Evolutionary conservation across 257 asterid species (phyloP).

Genomic region (Solanum bukasovii): DNA sequence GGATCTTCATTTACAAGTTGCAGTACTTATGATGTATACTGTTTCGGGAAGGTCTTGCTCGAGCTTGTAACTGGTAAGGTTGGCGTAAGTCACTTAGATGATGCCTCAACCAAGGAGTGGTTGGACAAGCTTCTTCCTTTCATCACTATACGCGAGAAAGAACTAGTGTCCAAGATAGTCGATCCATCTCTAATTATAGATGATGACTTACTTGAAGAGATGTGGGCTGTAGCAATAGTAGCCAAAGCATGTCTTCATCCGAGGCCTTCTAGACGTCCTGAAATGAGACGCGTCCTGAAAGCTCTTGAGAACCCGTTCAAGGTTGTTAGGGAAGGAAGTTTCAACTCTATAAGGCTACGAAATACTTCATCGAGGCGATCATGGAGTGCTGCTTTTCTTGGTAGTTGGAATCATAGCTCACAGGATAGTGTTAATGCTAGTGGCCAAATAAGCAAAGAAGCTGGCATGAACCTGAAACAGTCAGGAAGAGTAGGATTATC

Average conservation of each 20-base stretch:
- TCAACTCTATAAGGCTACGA: conserved; percentile 34
- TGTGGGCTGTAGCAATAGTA: conserved; percentile 63
- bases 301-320: conserved; percentile 70
- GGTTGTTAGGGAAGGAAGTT: conserved; percentile 50
- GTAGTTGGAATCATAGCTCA: conserved; percentile 54
- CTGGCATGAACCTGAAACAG: conserved; percentile 27
- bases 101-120: conserved; percentile 38
- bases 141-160: conserved; percentile 40
- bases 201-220: conserved; percentile 65
- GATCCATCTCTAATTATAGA: conserved; percentile 51
- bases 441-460: conserved; percentile 29
- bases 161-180: conserved; percentile 27
- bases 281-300: conserved; percentile 47
- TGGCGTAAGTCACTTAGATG: conserved; percentile 32
- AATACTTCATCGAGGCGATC: conserved; percentile 32
- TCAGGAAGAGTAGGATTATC: conserved; percentile 34
- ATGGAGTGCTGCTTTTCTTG: conserved; percentile 47
- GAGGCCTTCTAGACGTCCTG: conserved; percentile 47
- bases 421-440: conserved; percentile 30
- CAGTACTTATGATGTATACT: conserved; percentile 51
- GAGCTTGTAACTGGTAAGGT: conserved; percentile 62
- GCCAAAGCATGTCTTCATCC: conserved; percentile 63
- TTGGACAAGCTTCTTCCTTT: conserved; percentile 25
- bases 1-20: conserved; percentile 30
- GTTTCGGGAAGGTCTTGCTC: conserved; percentile 58